phyloP scores from a whole-genome alignment of 2,329 filamentous ascomycete species.

The Phyllosticta citribraziliensis region DNA sequence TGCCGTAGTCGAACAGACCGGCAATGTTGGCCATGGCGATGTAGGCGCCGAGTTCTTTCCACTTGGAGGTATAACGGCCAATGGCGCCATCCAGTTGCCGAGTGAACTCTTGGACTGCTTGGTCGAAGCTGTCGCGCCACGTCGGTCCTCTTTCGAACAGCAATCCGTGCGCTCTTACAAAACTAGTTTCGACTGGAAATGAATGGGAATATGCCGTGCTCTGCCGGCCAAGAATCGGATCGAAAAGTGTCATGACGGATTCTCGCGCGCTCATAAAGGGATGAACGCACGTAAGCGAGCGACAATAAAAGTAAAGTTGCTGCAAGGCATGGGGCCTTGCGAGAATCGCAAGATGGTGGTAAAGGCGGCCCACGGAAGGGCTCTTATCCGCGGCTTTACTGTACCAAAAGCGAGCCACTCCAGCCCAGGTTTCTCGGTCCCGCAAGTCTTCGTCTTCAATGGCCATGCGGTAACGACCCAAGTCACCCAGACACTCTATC shows the following conservation, averaged over 20 bases:
- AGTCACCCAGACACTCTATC: constrained; percentile 85
- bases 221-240: constrained; percentile 37
- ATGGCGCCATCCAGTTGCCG: constrained; percentile 49
- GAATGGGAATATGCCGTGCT: constrained; percentile 20
- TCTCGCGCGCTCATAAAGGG: constrained; percentile 61
- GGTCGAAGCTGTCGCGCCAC: constrained; percentile 34
- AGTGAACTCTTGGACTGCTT: constrained; percentile 42
- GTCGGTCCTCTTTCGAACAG: constrained; percentile 47
- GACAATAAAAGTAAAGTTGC: constrained; percentile 64
- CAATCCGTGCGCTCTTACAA: constrained; percentile 55
- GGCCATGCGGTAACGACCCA: constrained; percentile 80
- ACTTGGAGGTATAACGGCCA: constrained; percentile 38
- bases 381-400: constrained; percentile 67
- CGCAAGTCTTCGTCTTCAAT: constrained; percentile 73
- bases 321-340: constrained; percentile 59
- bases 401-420: constrained; percentile 76
- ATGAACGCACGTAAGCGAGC: constrained; percentile 57
- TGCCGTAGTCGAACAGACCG: constrained; percentile 45
- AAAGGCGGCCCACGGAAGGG: constrained; percentile 66
- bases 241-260: constrained; percentile 59
- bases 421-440: constrained; percentile 72
- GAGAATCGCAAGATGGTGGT: constrained; percentile 79
- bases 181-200: constrained; percentile 46
- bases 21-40: constrained; percentile 49
- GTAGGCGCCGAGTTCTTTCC: constrained; percentile 49